Evolutionary conservation across 768 basidiomycete species (phyloP), one percentile per base, ranked within the genome.

Genomic region (Naematelia encephala): DNA sequence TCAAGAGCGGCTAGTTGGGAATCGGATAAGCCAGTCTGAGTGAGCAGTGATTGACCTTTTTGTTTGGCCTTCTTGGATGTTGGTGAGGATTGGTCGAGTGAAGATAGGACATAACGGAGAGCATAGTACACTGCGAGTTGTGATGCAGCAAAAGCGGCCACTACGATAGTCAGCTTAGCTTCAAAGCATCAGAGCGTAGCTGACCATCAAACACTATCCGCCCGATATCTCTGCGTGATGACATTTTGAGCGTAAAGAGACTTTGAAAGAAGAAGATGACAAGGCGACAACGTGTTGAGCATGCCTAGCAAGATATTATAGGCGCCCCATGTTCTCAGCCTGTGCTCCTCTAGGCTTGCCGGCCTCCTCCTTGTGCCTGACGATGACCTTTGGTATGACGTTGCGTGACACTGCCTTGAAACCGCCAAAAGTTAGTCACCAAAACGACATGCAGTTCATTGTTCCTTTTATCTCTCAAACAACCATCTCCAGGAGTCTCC

Each of bases 1-100:
- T 89, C 84, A 3, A 96, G 80, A 8, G 51, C 52, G 0, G 54
- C 53, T 19, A 71, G 42, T 51, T 72, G 62, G 4, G 60, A 42
- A 79, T 82, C 74, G 12, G 64, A 61, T 12, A 78, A 27, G 5
- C 76, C 77, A 19, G 76, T 68, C 46, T 78, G 70, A 0, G 68
- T 61, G 19, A 81, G 66, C 5, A 77, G 64, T 43, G 72, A 61
- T 59, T 78, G 71, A 8, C 74, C 71, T 54, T 80, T 79, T 23
- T 63, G 56, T 52, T 71, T 68, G 19, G 76, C 66, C 54, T 78
- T 79, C 39, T 75, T 77, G n/a, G 73, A 69, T 44, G 76, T 70
- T 25, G 56, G 54, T 47, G 60, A 54, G 13, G 68, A 63, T n/a
- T 72, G 66, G 54, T 78, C 78, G 45, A 78, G 61, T 34, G 69